Conservation (phyloP, 1,139 yeast genomes). For the Entelexis sorbosivorans region DNA sequence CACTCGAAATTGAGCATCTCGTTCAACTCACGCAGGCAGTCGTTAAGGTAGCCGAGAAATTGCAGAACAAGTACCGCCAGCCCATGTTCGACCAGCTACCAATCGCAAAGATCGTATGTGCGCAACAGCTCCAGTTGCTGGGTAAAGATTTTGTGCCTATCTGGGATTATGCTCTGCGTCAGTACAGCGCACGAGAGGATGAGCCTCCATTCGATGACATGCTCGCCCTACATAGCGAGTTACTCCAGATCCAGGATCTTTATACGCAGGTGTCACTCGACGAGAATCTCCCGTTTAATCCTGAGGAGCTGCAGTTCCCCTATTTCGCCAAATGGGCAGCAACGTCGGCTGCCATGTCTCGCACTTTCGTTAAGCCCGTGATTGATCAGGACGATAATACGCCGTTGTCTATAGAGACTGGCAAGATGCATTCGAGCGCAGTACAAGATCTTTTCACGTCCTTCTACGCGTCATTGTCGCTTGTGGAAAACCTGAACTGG, state of each 20-base stretch:
- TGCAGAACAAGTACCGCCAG: slow-evolving; percentile 51
- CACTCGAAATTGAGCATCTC: slow-evolving; percentile 48
- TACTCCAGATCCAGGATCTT: slow-evolving; percentile 47
- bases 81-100: slow-evolving; percentile 51
- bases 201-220: slow-evolving; percentile 50
- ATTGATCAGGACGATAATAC: slow-evolving; percentile 46
- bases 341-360: slow-evolving; percentile 42
- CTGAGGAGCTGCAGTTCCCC: slow-evolving; percentile 52
- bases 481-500: slow-evolving; percentile 55
- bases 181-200: slow-evolving; percentile 30
- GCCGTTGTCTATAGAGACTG: slow-evolving; percentile 41
- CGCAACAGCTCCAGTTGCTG: slow-evolving; percentile 48
- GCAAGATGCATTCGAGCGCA: slow-evolving; percentile 40
- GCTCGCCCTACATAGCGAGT: slow-evolving; percentile 45
- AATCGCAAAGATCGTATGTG: slow-evolving; percentile 47
- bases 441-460: slow-evolving; percentile 58
- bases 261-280: slow-evolving; percentile 39
- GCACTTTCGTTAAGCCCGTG: slow-evolving; percentile 44
- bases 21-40: slow-evolving; percentile 49
- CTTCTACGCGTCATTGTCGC: slow-evolving; percentile 45
- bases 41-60: slow-evolving; percentile 39
- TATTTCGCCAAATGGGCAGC: slow-evolving; percentile 48
- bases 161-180: slow-evolving; percentile 38
- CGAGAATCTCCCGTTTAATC: slow-evolving; percentile 33
- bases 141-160: slow-evolving; percentile 55